phyloP scores from a whole-genome alignment of 108 stramenopile species.

The Discostella pseudostelligera region DNA sequence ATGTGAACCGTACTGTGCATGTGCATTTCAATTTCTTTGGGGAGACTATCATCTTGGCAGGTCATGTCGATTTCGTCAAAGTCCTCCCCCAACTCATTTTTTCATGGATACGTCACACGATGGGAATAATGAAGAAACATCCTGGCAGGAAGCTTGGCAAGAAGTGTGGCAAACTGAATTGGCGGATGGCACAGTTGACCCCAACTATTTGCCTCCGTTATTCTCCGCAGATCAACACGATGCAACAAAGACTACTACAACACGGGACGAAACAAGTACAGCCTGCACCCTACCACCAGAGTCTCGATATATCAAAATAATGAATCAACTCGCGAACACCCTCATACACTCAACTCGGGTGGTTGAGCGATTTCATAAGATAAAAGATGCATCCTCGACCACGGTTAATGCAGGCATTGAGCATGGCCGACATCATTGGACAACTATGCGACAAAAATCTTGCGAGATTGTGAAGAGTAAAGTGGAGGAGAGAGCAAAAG shows the following conservation, averaged over 20 bases:
- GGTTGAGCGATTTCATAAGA: slow-evolving; percentile 21
- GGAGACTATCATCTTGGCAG: slow-evolving; percentile 83
- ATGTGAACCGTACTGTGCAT: slow-evolving; percentile 82
- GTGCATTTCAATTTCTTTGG: slow-evolving; percentile 52
- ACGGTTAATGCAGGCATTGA: slow-evolving; percentile 1
- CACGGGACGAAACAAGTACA: slow-evolving; percentile 9
- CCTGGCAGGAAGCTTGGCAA: slow-evolving; percentile 47
- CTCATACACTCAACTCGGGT: slow-evolving; percentile 17
- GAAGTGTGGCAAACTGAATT: slow-evolving; percentile 32
- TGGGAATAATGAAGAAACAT: slow-evolving; percentile 10
- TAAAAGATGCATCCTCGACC: slow-evolving; percentile 8
- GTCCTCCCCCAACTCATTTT: slow-evolving; percentile 14
- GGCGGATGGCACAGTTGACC: slow-evolving; percentile 15
- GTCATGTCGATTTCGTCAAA: slow-evolving; percentile 57
- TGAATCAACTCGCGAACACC: slow-evolving; percentile 20
- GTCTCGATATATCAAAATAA: slow-evolving; percentile 34
- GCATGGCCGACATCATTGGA: slow-evolving; percentile 23
- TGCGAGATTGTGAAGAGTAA: slow-evolving; percentile 36
- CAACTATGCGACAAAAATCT: slow-evolving; percentile 20
- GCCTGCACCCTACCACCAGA: slow-evolving; percentile 38
- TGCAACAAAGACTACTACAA: not conserved
- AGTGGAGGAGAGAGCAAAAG: slow-evolving; percentile 40
- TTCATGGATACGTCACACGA: slow-evolving; percentile 1
- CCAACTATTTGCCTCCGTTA: slow-evolving; percentile 20
- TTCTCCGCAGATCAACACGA: slow-evolving; percentile 11